Conservation (phyloP, 2,329 filamentous ascomycete genomes). For the Talaromyces funiculosus region DNA sequence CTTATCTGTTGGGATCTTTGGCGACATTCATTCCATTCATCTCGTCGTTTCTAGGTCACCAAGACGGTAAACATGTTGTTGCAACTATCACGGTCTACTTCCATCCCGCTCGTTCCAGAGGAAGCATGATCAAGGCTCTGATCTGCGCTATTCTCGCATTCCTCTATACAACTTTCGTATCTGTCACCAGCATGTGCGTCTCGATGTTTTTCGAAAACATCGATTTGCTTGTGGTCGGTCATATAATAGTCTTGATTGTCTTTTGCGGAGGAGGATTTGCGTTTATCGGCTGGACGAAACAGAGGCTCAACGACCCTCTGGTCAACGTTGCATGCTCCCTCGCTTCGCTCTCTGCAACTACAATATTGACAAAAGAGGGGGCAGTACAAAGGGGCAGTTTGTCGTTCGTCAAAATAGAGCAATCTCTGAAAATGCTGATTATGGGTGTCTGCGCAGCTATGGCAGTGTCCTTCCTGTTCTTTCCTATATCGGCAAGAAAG, state of each 20-base stretch:
- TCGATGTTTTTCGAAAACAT: slow-evolving; percentile 70
- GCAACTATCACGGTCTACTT: slow-evolving; percentile 94
- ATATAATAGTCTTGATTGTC: slow-evolving; percentile 70
- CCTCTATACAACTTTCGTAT: slow-evolving; percentile 68
- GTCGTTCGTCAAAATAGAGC: slow-evolving; percentile 71
- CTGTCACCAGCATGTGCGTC: slow-evolving; percentile 80
- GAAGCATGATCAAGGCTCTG: slow-evolving; percentile 83
- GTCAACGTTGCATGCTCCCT: slow-evolving; percentile 82
- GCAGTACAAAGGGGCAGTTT: slow-evolving; percentile 77
- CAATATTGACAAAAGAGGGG: slow-evolving; percentile 84
- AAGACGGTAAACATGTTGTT: slow-evolving; percentile 90
- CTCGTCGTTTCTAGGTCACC: slow-evolving; percentile 67
- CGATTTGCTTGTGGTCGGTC: slow-evolving; percentile 64
- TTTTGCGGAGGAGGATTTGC: slow-evolving; percentile 84
- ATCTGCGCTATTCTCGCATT: slow-evolving; percentile 73
- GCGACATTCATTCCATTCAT: slow-evolving; percentile 75
- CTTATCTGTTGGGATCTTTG: slow-evolving; percentile 79
- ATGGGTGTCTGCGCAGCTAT: slow-evolving; percentile 68
- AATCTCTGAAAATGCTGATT: slow-evolving; percentile 77
- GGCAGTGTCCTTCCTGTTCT: slow-evolving; percentile 69
- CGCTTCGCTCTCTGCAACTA: slow-evolving; percentile 82
- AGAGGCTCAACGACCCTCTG: slow-evolving; percentile 68
- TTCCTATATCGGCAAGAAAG: slow-evolving; percentile 69
- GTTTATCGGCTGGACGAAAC: slow-evolving; percentile 82
- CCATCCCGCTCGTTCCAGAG: slow-evolving; percentile 77